Evolutionary conservation across 148 eudicot species (phyloP), one percentile per base, ranked within the genome.

Genomic region (Polygonum aviculare): DNA sequence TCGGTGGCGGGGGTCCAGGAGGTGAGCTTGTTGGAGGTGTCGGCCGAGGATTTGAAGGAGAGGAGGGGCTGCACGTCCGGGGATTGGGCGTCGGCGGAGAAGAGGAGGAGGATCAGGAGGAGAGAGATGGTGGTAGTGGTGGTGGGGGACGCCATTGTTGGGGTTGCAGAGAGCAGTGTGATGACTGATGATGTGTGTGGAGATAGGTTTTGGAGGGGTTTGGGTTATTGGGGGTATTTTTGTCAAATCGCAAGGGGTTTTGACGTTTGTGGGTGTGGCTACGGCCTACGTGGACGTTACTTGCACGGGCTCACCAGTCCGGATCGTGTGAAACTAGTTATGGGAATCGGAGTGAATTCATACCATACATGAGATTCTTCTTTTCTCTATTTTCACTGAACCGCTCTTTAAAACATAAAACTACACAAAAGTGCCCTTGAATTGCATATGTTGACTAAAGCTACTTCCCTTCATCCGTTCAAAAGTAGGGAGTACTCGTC

Each of bases 61-160:
- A 91, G 82, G 35, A 91, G 79, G 12, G 92, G 47, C 0, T 47
- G 19, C 19, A 79, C n/a, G 80, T 93, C 96, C 14, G 92, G 84
- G 87, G 55, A 40, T 9, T 73, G 59, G 18, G 74, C 16, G 31
- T 26, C 31, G 2, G 83, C 15, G 31, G 73, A 44, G 57, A 41
- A 52, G 50, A 8, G 49, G 74, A 77, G 73, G 83, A 78, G 79
- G 73, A 74, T 3, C 79, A 81, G 65, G 73, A 35, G 19, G 72
- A 35, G 72, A 15, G 72, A 67, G 44, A 67, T 39, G 77, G 44
- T 69, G 63, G 14, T 75, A 15, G 80, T 39, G 77, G 44, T 69
- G 63, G 14, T 75, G n/a, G 80, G 82, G 41, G 26, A 57, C 78
- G 72, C 72, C 72, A 60, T 76, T 39, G 78, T 12, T 73, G 75